phyloP scores from a whole-genome alignment of 2,329 filamentous ascomycete species.

The Tolypocladium capitatum region DNA sequence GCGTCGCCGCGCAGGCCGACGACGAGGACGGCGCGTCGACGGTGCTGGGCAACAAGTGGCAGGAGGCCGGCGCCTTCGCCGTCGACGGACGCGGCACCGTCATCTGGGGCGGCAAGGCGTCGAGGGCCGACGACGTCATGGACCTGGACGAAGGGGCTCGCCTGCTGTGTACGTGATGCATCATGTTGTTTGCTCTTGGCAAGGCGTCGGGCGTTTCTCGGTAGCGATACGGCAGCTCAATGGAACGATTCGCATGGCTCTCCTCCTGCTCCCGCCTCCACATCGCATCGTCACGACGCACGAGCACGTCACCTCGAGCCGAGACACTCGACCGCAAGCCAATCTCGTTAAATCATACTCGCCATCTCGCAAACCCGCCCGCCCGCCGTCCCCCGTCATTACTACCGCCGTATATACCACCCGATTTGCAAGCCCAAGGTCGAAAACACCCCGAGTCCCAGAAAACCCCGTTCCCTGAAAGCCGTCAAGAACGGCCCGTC shows the following conservation, averaged over 20 bases:
- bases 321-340: background rate
- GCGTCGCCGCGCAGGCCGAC: slow-evolving; percentile 5
- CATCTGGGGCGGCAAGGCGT: slow-evolving; percentile 35
- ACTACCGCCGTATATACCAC: background rate
- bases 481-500: background rate
- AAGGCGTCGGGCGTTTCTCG: background rate
- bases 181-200: too few relatives aligned
- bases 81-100: slow-evolving; percentile 35
- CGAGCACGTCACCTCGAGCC: background rate
- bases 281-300: background rate
- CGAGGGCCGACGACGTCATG: slow-evolving; percentile 36
- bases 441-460: slow-evolving; percentile 3
- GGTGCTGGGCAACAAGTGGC: slow-evolving; percentile 43
- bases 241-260: background rate
- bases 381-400: background rate
- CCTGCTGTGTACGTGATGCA: slow-evolving; percentile 13
- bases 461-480: background rate
- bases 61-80: slow-evolving; percentile 38
- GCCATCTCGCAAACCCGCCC: background rate
- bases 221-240: background rate
- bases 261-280: background rate
- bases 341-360: slow-evolving; percentile 4
- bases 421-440: background rate
- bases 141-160: slow-evolving; percentile 36
- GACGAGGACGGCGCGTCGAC: slow-evolving; percentile 25